These are phyloP conservation scores for Setaria italica DNA, from an alignment of 202 grass and related monocot genomes.

Conservation along the genomic window DNA sequence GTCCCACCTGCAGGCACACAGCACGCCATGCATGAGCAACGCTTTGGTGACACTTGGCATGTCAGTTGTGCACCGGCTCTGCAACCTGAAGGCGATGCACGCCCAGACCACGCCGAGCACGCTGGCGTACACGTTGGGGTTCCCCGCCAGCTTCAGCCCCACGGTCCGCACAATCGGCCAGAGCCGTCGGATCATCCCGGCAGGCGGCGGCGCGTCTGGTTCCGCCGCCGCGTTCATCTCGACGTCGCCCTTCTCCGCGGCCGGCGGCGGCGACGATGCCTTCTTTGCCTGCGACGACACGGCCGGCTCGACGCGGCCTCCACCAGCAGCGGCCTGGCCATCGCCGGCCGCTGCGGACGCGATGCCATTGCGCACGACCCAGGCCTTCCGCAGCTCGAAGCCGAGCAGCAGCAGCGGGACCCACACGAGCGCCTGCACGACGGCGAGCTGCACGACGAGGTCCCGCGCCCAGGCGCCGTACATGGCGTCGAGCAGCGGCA, in stretches of 20 bases:
- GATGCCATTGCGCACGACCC: not conserved
- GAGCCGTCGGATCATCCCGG: conserved; percentile 6
- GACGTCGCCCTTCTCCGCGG: conserved; percentile 15
- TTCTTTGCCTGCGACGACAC: not conserved
- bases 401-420: conserved; percentile 54
- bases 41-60: not conserved
- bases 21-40: no score
- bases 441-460: conserved; percentile 75
- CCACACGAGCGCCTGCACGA: conserved; percentile 71
- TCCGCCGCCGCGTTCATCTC: conserved; percentile 25
- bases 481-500: conserved; percentile 69
- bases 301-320: not conserved
- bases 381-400: conserved; percentile 67
- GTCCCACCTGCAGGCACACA: conserved; percentile 54
- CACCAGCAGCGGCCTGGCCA: no score
- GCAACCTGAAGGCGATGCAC: conserved; percentile 47
- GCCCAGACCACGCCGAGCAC: conserved; percentile 72
- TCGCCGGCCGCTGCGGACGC: not conserved
- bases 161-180: conserved; percentile 52
- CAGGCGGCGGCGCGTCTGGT: not conserved
- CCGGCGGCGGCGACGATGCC: not conserved
- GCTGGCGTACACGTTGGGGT: conserved; percentile 81
- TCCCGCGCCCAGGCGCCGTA: conserved; percentile 84
- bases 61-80: no score
- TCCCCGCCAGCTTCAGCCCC: conserved; percentile 64